Evolutionary conservation across 495 filamentous ascomycete genomes (phyloP).

Genomic region (Letharia lupina): DNA sequence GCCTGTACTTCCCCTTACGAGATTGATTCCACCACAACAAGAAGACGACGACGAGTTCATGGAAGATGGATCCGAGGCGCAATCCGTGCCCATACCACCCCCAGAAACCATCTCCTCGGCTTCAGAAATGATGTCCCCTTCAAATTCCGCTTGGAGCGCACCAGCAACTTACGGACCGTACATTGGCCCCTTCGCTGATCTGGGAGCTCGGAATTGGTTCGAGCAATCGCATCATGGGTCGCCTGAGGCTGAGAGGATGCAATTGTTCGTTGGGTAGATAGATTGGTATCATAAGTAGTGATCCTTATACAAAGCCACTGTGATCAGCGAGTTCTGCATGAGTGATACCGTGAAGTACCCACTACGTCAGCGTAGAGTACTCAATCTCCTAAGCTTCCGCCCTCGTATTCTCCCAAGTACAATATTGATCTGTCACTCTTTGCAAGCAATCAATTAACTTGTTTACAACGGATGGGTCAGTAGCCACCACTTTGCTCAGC

Average conservation of each 20-base stretch:
- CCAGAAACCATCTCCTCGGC: conserved; percentile 1
- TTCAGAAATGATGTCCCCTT: conserved; percentile 15
- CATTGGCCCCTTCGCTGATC: conserved; percentile 22
- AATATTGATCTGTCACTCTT: no score
- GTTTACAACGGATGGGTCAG: no score
- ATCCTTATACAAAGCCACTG: neutral
- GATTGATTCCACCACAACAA: conserved; percentile 20
- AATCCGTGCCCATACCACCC: conserved; percentile 12
- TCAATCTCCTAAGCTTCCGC: no score
- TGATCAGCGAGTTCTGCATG: neutral
- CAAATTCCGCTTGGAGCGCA: conserved; percentile 17
- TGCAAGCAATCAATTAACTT: no score
- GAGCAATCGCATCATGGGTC: conserved; percentile 21
- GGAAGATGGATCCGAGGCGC: conserved; percentile 14
- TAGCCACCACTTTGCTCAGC: no score
- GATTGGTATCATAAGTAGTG: neutral
- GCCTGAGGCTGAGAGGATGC: conserved; percentile 19
- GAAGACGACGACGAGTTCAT: conserved; percentile 17
- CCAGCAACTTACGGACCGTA: conserved; percentile 16
- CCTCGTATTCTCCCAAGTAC: no score
- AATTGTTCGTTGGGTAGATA: conserved; percentile 9
- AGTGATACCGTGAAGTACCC: neutral
- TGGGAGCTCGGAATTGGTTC: conserved; percentile 23
- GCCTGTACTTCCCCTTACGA: conserved; percentile 17
- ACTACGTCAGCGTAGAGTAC: no score